phyloP scores from a whole-genome alignment of 202 grass and related monocot genomes.

The Dendrocalamus latiflorus region DNA sequence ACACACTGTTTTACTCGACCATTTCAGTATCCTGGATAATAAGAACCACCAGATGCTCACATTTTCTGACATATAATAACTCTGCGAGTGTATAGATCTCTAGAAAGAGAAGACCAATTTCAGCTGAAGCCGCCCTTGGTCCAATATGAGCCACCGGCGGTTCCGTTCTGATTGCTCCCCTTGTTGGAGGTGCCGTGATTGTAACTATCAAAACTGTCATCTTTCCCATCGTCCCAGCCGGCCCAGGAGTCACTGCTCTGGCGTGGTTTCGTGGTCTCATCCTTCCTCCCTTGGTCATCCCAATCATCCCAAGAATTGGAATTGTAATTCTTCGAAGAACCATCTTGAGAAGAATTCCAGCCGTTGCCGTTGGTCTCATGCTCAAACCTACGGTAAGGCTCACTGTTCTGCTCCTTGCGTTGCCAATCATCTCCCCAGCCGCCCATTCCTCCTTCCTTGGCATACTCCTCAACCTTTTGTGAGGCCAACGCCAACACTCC shows the following conservation, averaged over 20 bases:
- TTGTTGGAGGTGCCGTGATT: slow-evolving; percentile 48
- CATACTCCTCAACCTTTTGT: too few species aligned
- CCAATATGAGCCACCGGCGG: too few species aligned
- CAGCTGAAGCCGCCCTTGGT: too few species aligned
- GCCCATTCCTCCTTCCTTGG: too few species aligned
- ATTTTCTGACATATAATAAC: too few species aligned
- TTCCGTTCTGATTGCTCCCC: too few species aligned
- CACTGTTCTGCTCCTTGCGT: slow-evolving; percentile 44
- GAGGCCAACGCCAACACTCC: too few species aligned
- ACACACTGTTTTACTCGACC: too few species aligned
- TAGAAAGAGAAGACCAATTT: too few species aligned
- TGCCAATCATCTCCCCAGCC: slow-evolving; percentile 71
- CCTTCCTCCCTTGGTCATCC: slow-evolving; percentile 64
- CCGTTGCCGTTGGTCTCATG: slow-evolving; percentile 49
- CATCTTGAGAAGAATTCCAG: slow-evolving; percentile 46
- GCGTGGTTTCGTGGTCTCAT: slow-evolving; percentile 37
- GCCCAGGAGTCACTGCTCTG: slow-evolving; percentile 70
- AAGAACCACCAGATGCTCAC: too few species aligned
- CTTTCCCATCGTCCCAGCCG: slow-evolving; percentile 83
- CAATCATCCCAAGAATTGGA: slow-evolving; percentile 63
- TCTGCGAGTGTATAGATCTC: too few species aligned
- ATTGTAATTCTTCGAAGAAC: slow-evolving; percentile 55
- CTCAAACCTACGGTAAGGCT: slow-evolving; percentile 61
- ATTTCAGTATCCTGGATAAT: too few species aligned
- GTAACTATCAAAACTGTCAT: slow-evolving; percentile 66